A percentile compares a stretch with the other conserved stretches of the same genome.
These are phyloP conservation scores for Coemansia sp. DNA, from an alignment of 192 early-diverging fungal species.

Conservation along the genomic window DNA sequence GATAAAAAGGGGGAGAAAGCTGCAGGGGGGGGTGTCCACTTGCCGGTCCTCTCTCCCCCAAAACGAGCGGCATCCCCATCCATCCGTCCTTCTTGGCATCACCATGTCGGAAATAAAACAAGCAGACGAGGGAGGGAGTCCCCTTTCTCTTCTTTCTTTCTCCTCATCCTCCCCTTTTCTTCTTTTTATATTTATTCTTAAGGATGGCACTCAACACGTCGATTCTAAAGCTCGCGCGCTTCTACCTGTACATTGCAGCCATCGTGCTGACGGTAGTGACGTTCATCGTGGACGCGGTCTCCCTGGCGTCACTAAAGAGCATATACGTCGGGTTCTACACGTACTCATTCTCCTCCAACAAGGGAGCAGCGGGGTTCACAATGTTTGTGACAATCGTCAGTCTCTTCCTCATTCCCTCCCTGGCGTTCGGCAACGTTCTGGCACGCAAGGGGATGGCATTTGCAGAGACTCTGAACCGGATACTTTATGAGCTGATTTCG, in stretches of 20 bases:
- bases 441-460: constrained; percentile 12
- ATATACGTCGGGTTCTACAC: neutral
- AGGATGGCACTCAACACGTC: constrained; percentile 5
- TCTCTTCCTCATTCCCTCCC: constrained; percentile 19
- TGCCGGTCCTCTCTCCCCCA: too few relatives aligned
- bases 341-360: neutral
- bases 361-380: constrained; percentile 41
- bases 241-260: constrained; percentile 27
- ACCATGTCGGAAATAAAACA: too few relatives aligned
- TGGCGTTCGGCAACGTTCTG: constrained; percentile 25
- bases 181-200: neutral
- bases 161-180: neutral
- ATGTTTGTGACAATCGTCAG: constrained; percentile 45
- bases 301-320: constrained; percentile 22
- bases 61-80: too few relatives aligned
- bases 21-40: too few relatives aligned
- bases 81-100: too few relatives aligned
- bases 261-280: constrained; percentile 31
- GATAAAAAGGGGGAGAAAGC: too few relatives aligned
- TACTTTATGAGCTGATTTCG: constrained; percentile 17
- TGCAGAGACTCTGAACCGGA: constrained; percentile 16
- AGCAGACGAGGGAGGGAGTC: too few relatives aligned
- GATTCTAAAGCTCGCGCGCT: constrained; percentile 25
- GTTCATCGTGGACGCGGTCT: constrained; percentile 41
- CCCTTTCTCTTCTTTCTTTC: constrained; percentile 4